phyloP scores from a whole-genome alignment of 768 basidiomycete species.

The Termitomyces sp. region DNA sequence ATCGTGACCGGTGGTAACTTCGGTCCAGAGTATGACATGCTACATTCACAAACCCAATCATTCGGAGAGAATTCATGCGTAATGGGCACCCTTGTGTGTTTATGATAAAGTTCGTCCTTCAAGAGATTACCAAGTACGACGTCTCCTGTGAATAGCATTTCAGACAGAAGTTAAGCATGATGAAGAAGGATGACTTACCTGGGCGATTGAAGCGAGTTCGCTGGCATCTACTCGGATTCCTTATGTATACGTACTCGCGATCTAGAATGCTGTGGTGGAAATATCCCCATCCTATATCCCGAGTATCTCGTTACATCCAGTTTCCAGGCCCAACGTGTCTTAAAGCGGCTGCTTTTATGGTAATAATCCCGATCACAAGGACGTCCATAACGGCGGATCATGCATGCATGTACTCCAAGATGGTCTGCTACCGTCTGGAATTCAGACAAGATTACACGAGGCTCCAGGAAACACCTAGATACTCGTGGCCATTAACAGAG shows the following conservation, averaged over 20 bases:
- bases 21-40: background rate
- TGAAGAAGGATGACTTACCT: background rate
- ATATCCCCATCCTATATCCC: background rate
- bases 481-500: background rate
- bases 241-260: background rate
- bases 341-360: background rate
- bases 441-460: background rate
- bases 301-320: background rate
- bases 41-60: background rate
- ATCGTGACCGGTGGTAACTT: background rate
- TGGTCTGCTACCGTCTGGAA: background rate
- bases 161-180: background rate
- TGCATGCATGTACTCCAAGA: background rate
- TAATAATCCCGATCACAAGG: background rate
- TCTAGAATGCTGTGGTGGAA: background rate
- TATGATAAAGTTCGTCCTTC: background rate
- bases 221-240: background rate
- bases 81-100: background rate
- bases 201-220: background rate
- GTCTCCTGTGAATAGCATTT: background rate
- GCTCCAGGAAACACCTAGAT: background rate
- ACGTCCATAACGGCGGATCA: background rate
- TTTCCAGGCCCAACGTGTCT: background rate
- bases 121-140: background rate
- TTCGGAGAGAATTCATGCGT: background rate